A percentile compares a stretch with the other conserved stretches of the same genome.
Conservation (phyloP, 2,329 filamentous ascomycete species). For the Colletotrichum agaves region DNA sequence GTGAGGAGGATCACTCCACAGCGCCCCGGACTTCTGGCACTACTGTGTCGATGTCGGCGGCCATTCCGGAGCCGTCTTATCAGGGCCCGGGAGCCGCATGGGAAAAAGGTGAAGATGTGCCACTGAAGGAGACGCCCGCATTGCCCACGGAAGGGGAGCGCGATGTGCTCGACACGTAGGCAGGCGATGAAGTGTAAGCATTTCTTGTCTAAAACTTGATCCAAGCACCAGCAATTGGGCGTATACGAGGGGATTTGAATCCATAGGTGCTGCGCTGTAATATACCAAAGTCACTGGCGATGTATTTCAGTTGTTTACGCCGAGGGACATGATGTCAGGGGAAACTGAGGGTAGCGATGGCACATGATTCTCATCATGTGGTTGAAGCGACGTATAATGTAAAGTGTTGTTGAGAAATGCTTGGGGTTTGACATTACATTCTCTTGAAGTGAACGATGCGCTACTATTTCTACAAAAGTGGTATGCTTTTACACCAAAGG, state of each 20-base stretch:
- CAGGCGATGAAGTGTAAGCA: constrained; percentile 10
- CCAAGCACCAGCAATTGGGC: constrained; percentile 19
- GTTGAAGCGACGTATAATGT: not conserved
- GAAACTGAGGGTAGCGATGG: not conserved
- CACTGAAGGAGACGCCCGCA: constrained; percentile 49
- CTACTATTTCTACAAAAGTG: constrained; percentile 32
- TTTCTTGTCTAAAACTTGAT: constrained; percentile 27
- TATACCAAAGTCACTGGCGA: not conserved
- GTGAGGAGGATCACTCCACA: constrained; percentile 33
- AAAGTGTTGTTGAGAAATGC: not conserved
- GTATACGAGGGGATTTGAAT: not conserved
- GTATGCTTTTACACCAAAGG: constrained; percentile 34
- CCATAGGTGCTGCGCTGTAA: constrained; percentile 12
- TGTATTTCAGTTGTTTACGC: not conserved
- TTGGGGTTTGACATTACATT: not conserved
- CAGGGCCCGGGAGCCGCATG: constrained; percentile 61
- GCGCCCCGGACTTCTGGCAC: not conserved
- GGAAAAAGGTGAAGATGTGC: constrained; percentile 60
- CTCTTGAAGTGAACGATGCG: constrained; percentile 9
- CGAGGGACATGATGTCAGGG: not conserved
- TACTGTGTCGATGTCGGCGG: constrained; percentile 12
- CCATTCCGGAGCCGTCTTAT: constrained; percentile 58
- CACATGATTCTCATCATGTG: not conserved
- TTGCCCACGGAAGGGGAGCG: constrained; percentile 53
- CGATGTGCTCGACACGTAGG: constrained; percentile 53